Evolutionary conservation across 441 rosid species (phyloP), one percentile per base, ranked within the genome.

Genomic region (Pelargonium exstipulatum): DNA sequence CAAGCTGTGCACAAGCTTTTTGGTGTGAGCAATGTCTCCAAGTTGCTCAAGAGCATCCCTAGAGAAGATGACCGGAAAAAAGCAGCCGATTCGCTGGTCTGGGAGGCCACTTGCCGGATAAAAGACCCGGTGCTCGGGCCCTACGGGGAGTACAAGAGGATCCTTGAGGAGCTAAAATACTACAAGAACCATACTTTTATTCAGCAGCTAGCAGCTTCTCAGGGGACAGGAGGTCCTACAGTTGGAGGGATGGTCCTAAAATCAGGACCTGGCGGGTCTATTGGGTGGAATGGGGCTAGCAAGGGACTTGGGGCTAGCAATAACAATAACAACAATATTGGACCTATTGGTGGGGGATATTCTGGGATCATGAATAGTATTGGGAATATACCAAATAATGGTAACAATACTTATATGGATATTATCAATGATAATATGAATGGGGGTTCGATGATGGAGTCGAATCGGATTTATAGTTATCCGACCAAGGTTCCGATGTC

Each of bases 71-170:
- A 75, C 64, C 67, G 71, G 37, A 55, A 5, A 65, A 1, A 2
- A 29, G 58, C 71, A 0, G 53, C 68, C 1, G 51, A 70, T 35
- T 70, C 78, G 1, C 74, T 75, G 0, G 10, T 75, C 55, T 70
- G 78, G 78, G 74, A 75, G 71, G 74, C 84, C n/a, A 43, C 67
- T 7, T 81, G 85, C 55, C 76, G 94, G 76, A 83, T 81, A 49
- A 81, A 77, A 60, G 88, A 88, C 67, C 89, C 87, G 0, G 80
- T 89, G 4, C 82, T 79, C 24, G 96, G 96, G 0, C 72, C 88
- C 0, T 84, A 80, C 0, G 92, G 88, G 18, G 92, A 88, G 76
- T 89, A 80, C 66, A 76, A 69, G 18, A 86, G 83, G 72, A 18
- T 83, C 2, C 35, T 63, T 3, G 83, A 88, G 29, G 87, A 88